These are phyloP conservation scores for Ophiostoma sp. DNA, from an alignment of 2,329 filamentous ascomycete genomes.

Conservation along the genomic window DNA sequence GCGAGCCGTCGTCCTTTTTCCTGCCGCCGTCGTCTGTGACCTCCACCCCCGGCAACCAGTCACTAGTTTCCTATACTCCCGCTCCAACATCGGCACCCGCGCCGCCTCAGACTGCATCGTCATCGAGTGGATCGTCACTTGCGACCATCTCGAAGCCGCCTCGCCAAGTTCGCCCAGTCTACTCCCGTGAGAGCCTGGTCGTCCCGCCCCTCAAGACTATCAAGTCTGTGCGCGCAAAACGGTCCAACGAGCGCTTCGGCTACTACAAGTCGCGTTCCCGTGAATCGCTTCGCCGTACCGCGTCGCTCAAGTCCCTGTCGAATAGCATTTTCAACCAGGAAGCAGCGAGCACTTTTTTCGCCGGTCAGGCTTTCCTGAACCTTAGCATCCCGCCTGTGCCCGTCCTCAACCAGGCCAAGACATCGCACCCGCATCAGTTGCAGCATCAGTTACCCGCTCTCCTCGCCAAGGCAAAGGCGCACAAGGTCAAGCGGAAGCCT, in stretches of 20 bases:
- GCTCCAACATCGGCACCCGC: not conserved
- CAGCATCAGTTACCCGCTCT: slow-evolving; percentile 9
- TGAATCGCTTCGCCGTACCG: slow-evolving; percentile 47
- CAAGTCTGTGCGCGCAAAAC: slow-evolving; percentile 41
- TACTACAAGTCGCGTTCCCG: slow-evolving; percentile 48
- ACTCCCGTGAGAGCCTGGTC: slow-evolving; percentile 57
- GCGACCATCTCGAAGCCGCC: slow-evolving; percentile 34
- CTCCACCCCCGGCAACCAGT: not conserved
- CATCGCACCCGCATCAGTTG: not conserved
- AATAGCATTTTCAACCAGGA: slow-evolving; percentile 49
- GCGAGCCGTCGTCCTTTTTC: slow-evolving; percentile 32
- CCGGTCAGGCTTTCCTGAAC: slow-evolving; percentile 39
- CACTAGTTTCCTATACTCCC: not conserved
- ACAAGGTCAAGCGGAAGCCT: slow-evolving; percentile 25
- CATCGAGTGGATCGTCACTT: slow-evolving; percentile 30
- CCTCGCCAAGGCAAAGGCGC: not conserved
- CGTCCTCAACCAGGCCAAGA: slow-evolving; percentile 29
- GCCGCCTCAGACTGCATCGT: slow-evolving; percentile 16
- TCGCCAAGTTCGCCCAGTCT: slow-evolving; percentile 38
- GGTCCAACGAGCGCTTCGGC: slow-evolving; percentile 46
- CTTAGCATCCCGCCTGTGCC: slow-evolving; percentile 33
- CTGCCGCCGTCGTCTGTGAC: slow-evolving; percentile 35
- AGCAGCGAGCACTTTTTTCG: slow-evolving; percentile 38
- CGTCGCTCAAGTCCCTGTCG: slow-evolving; percentile 44
- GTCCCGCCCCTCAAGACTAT: slow-evolving; percentile 51